Evolutionary conservation across 371 early-diverging fungal species (phyloP).

Genomic region (Mucor saturninus): DNA sequence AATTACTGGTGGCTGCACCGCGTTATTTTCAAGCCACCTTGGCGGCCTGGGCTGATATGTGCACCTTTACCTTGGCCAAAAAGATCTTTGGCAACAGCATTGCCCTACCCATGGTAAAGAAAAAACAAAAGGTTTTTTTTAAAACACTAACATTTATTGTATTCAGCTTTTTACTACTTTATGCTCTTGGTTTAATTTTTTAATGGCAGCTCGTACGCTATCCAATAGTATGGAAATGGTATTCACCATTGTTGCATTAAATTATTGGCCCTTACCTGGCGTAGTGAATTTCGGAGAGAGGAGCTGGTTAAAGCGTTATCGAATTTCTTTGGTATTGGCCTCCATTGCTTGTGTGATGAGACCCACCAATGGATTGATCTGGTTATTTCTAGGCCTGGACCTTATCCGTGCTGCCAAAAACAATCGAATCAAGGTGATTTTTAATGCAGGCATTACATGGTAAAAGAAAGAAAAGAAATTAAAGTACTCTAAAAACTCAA

Average conservation of each 20-base stretch:
- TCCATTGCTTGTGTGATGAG: constrained; percentile 80
- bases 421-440: constrained; percentile 17
- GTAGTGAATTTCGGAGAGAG: background rate
- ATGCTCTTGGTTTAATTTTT: constrained; percentile 84
- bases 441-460: constrained; percentile 32
- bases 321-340: constrained; percentile 66
- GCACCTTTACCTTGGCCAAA: constrained; percentile 72
- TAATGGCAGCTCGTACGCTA: constrained; percentile 73
- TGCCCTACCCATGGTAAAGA: constrained; percentile 44
- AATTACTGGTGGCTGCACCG: constrained; percentile 68
- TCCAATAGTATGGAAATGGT: constrained; percentile 76
- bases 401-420: constrained; percentile 40
- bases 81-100: constrained; percentile 38
- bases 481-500: background rate
- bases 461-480: background rate
- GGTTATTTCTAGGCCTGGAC: constrained; percentile 73
- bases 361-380: constrained; percentile 84
- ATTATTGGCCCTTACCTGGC: constrained; percentile 72
- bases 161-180: constrained; percentile 72
- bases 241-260: constrained; percentile 69
- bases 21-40: constrained; percentile 73
- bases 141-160: background rate
- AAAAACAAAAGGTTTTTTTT: background rate
- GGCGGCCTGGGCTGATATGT: constrained; percentile 77
- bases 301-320: constrained; percentile 35